A percentile compares a stretch with the other conserved stretches of the same genome.
Evolutionary conservation across 2,329 filamentous ascomycete genomes (phyloP).

Genomic region (Aspergillus persii): DNA sequence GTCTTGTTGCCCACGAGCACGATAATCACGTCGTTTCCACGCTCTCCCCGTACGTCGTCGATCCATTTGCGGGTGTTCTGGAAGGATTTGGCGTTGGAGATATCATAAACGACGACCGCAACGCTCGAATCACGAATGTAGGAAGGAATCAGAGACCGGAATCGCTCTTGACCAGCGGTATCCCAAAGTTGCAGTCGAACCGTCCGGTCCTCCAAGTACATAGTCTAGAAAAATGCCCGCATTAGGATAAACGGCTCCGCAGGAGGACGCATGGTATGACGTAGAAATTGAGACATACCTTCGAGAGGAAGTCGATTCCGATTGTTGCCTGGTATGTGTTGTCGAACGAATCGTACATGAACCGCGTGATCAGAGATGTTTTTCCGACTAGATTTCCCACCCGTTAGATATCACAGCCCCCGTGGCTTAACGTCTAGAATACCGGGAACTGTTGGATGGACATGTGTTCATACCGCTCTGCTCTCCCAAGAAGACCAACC

Average conservation of each 20-base stretch:
- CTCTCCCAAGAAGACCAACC: conserved; percentile 95
- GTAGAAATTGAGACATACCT: conserved; percentile 56
- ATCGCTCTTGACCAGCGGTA: conserved; percentile 94
- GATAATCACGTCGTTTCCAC: conserved; percentile 98
- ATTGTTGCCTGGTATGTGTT: conserved; percentile 99
- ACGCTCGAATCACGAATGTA: conserved; percentile 99
- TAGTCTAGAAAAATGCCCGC: conserved; percentile 61
- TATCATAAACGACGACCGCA: conserved; percentile 97
- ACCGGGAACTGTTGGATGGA: conserved; percentile 7
- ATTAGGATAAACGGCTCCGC: not conserved
- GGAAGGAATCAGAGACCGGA: conserved; percentile 93
- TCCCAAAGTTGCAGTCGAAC: conserved; percentile 98
- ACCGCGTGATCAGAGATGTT: conserved; percentile 95
- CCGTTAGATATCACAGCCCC: conserved; percentile 16
- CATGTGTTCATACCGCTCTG: conserved; percentile 74
- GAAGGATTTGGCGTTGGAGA: conserved; percentile 95
- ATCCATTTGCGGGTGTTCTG: conserved; percentile 99
- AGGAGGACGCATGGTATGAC: not conserved
- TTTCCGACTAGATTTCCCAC: conserved; percentile 71
- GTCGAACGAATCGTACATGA: conserved; percentile 99
- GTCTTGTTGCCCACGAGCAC: conserved; percentile 99
- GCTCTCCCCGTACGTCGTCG: conserved; percentile 92
- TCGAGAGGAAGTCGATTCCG: conserved; percentile 98
- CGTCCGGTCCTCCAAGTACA: conserved; percentile 98
- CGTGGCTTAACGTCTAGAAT: not conserved